Percentiles rank a stretch among this genome's conserved stretches.
Conservation (phyloP, 139 green algal species). For the Prasinococcaceae sp. region DNA sequence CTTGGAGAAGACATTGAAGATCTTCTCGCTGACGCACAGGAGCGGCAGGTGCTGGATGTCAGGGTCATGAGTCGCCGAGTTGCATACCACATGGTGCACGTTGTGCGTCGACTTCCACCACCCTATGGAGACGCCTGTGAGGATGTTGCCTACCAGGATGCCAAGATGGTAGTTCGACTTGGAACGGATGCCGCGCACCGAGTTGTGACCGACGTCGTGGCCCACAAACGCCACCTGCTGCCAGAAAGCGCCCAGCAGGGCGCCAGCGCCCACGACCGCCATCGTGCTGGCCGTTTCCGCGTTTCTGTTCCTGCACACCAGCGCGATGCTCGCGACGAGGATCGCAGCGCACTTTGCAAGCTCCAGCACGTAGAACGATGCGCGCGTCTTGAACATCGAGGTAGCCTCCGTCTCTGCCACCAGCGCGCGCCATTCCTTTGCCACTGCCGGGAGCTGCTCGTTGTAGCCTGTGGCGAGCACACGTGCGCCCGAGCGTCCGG, state of each 20-base stretch:
- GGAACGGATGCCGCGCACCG: conserved; percentile 2
- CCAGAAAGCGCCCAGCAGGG: conserved; percentile 23
- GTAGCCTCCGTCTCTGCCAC: not conserved
- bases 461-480: too few relatives aligned
- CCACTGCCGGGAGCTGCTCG: too few relatives aligned
- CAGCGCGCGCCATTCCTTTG: conserved; percentile 11
- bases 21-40: conserved; percentile 17
- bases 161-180: too few relatives aligned
- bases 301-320: too few relatives aligned
- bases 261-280: conserved; percentile 14
- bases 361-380: not conserved
- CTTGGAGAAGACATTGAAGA: too few relatives aligned
- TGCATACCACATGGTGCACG: conserved; percentile 31
- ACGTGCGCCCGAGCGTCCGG: too few relatives aligned
- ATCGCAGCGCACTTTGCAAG: not conserved
- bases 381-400: conserved; percentile 7
- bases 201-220: conserved; percentile 28
- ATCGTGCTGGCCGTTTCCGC: not conserved
- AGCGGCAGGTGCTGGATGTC: conserved; percentile 33
- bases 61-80: conserved; percentile 27
- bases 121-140: conserved; percentile 26
- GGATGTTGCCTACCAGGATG: conserved; percentile 20
- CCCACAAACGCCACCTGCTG: conserved; percentile 27
- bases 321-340: conserved; percentile 3
- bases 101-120: conserved; percentile 38